Evolutionary conservation across 768 basidiomycete species (phyloP), one percentile per base, ranked within the genome.

Genomic region (Mycena venus): DNA sequence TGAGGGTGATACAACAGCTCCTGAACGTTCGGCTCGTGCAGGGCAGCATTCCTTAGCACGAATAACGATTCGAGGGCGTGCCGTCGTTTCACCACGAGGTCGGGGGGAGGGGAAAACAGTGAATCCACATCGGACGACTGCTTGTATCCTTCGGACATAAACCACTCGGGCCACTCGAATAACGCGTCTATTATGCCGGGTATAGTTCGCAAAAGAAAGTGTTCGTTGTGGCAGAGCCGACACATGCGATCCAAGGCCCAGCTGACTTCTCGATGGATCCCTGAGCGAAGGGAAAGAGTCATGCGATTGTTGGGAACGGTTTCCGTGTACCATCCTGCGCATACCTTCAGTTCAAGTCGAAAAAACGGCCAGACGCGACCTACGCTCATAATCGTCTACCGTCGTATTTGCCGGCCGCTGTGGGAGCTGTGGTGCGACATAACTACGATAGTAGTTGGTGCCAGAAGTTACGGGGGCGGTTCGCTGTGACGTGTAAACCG

Each of bases 241-340:
- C 94, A 92, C 12, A 99, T 89, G 59, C 95, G 92, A 77, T 96
- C 94, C 44, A 99, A 89, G 23, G 97, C 95, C 95, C 96, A 99
- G 68, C 91, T 91, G 68, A 97, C 88, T 79, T 99, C 98, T 10
- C 90, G 83, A 65, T 92, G 88, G 58, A 99, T 93, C 6, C 92
- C 94, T 17, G 96, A 99, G 29, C 92, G 90, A 49, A 99, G 84
- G 3, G 97, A 93, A 19, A 99, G 91, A n/a, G 96, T 87, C 91
- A 99, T 96, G 49, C 97, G 90, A 81, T 99, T 99, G 80, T 86
- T 93, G 0, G 94, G 86, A 3, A 90, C 88, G 1, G 89, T 86
- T 77, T 96, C 95, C n/a, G 95, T 94, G 79, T 96, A 97, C 91
- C 95, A 96, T 78, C 94, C 95, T 95, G 77, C 27, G 69, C 38